Conservation (phyloP, 352 stramenopile genomes). For the Pythium aphanidermatum region DNA sequence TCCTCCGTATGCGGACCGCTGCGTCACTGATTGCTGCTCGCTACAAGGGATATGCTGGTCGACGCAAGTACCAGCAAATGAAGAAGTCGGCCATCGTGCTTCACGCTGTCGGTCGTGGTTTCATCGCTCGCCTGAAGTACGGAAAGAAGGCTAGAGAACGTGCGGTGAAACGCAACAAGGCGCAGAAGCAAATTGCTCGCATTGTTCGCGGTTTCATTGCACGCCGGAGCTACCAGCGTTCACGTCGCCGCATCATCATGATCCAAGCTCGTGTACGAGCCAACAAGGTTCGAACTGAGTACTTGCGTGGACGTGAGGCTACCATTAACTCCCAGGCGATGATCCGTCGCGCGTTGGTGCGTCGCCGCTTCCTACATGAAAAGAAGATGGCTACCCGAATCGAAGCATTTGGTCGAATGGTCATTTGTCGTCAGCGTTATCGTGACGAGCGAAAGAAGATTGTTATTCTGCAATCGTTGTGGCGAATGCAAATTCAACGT, state of each 20-base stretch:
- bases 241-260: conserved; percentile 69
- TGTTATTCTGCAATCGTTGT: conserved; percentile 73
- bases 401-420: conserved; percentile 76
- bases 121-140: conserved; percentile 78
- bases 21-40: conserved; percentile 63
- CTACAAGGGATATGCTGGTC: conserved; percentile 65
- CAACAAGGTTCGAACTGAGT: conserved; percentile 82
- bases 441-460: conserved; percentile 54
- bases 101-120: conserved; percentile 73
- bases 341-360: conserved; percentile 75
- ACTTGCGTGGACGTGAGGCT: conserved; percentile 78
- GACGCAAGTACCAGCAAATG: conserved; percentile 63
- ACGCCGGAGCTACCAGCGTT: conserved; percentile 40
- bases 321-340: conserved; percentile 87
- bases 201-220: conserved; percentile 69
- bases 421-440: conserved; percentile 70
- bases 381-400: conserved; percentile 87
- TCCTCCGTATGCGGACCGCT: conserved; percentile 54
- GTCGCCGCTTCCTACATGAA: conserved; percentile 71
- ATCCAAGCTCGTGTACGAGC: conserved; percentile 82
- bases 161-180: conserved; percentile 65
- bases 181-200: conserved; percentile 72
- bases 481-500: conserved; percentile 65
- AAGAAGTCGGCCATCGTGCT: conserved; percentile 66
- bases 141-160: conserved; percentile 81